Percentiles rank a stretch among this genome's conserved stretches.
These are phyloP conservation scores for Cryptococcus sp. DNA, from an alignment of 1,284 basidiomycete species.

Conservation along the genomic window DNA sequence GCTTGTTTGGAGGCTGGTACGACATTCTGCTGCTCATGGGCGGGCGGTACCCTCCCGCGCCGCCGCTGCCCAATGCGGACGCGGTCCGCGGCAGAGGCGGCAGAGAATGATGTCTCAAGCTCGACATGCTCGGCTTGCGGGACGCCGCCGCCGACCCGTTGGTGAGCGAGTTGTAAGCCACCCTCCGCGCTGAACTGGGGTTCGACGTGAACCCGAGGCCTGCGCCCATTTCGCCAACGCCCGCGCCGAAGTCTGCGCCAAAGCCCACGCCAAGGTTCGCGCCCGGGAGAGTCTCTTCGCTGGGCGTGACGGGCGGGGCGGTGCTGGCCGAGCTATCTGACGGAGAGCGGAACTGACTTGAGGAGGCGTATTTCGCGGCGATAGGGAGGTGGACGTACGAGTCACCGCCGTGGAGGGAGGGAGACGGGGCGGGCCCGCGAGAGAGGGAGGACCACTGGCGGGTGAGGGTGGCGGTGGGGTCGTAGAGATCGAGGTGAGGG, in stretches of 20 bases:
- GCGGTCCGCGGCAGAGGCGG: slow-evolving; percentile 61
- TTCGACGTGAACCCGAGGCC: neutral
- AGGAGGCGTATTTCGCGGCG: slow-evolving; percentile 81
- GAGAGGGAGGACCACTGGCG: slow-evolving; percentile 26
- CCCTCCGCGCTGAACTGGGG: slow-evolving; percentile 20
- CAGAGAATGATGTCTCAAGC: slow-evolving; percentile 62
- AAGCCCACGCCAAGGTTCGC: neutral
- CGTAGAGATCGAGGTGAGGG: slow-evolving; percentile 57
- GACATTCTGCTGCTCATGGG: slow-evolving; percentile 54
- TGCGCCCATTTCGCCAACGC: neutral
- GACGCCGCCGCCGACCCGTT: slow-evolving; percentile 27
- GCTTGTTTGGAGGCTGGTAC: slow-evolving; percentile 31
- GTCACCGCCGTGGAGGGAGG: slow-evolving; percentile 56
- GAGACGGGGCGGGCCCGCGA: slow-evolving; percentile 17
- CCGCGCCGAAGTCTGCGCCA: neutral
- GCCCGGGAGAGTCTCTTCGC: slow-evolving; percentile 8
- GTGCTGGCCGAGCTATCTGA: slow-evolving; percentile 14
- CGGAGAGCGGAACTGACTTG: slow-evolving; percentile 8
- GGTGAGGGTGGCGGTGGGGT: slow-evolving; percentile 22
- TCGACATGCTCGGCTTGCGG: slow-evolving; percentile 14
- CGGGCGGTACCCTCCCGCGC: too few species aligned
- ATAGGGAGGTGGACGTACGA: slow-evolving; percentile 80
- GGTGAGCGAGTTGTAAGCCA: slow-evolving; percentile 38
- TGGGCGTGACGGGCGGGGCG: slow-evolving; percentile 12
- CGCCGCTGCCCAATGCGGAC: too few species aligned